A percentile compares a stretch with the other conserved stretches of the same genome.
Conservation (phyloP, 2,329 filamentous ascomycete genomes). For the Talaromyces rugulosus region DNA sequence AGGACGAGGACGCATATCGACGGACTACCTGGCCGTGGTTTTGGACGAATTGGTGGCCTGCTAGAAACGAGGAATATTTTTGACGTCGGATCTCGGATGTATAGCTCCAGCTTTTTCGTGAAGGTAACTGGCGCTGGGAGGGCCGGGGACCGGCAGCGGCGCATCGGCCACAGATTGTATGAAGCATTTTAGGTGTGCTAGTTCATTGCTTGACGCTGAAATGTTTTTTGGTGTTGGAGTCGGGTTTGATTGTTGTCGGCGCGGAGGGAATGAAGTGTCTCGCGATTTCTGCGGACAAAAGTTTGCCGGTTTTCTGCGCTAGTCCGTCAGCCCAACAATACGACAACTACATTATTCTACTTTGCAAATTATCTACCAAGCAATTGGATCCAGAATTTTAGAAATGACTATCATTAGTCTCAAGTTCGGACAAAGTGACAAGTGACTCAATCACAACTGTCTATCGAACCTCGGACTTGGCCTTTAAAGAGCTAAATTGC, state of each 20-base stretch:
- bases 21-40: neutral
- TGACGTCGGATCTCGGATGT: neutral
- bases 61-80: neutral
- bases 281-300: neutral
- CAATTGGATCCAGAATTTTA: neutral
- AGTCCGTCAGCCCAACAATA: neutral
- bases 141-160: slow-evolving; percentile 10
- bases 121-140: neutral
- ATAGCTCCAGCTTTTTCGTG: neutral
- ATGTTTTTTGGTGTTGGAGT: neutral
- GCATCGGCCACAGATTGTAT: slow-evolving; percentile 10
- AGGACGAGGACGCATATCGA: slow-evolving; percentile 2
- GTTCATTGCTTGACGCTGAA: neutral
- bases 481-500: neutral
- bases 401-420: too few relatives aligned
- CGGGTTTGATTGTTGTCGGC: neutral
- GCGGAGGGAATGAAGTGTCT: neutral
- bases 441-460: too few relatives aligned
- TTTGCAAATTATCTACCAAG: neutral
- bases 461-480: too few relatives aligned
- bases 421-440: too few relatives aligned
- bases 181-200: slow-evolving; percentile 7
- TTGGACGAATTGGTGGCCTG: neutral
- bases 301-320: neutral
- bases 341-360: neutral